Percentiles rank a stretch among this genome's conserved stretches.
These are phyloP conservation scores for Cyanidiococcus yangmingshanensis DNA, from an alignment of 23 red algal species.

Conservation along the genomic window DNA sequence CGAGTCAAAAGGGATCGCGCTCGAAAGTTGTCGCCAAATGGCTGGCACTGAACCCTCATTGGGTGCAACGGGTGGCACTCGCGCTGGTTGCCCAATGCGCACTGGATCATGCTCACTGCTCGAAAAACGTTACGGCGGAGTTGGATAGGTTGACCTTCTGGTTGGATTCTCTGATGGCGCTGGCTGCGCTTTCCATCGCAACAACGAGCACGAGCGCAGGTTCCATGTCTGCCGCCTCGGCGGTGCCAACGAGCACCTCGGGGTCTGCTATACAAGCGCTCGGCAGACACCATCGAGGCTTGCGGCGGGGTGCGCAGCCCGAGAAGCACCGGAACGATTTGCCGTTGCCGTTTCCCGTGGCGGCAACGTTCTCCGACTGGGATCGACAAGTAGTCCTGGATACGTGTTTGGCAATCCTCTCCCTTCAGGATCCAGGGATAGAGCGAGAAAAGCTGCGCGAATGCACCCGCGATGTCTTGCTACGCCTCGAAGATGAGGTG, in stretches of 20 bases:
- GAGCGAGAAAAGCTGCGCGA: not conserved
- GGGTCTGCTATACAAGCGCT: not conserved
- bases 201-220: not conserved
- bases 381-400: not conserved
- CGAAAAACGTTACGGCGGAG: not conserved
- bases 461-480: not conserved
- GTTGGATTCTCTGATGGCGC: not conserved
- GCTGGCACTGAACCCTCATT: not conserved
- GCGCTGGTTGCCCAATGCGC: not conserved
- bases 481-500: not conserved
- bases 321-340: not conserved
- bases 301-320: not conserved
- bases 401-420: not conserved
- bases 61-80: not conserved
- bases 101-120: not conserved
- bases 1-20: not conserved
- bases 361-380: not conserved
- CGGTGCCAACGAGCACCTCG: not conserved
- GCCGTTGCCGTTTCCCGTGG: not conserved
- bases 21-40: not conserved
- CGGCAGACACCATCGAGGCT: not conserved
- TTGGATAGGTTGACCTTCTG: not conserved
- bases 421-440: not conserved
- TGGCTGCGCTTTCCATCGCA: not conserved
- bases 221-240: not conserved